Base-by-base conservation (phyloP, 495 filamentous ascomycete genomes). In the Penicillium nucicola region DNA sequence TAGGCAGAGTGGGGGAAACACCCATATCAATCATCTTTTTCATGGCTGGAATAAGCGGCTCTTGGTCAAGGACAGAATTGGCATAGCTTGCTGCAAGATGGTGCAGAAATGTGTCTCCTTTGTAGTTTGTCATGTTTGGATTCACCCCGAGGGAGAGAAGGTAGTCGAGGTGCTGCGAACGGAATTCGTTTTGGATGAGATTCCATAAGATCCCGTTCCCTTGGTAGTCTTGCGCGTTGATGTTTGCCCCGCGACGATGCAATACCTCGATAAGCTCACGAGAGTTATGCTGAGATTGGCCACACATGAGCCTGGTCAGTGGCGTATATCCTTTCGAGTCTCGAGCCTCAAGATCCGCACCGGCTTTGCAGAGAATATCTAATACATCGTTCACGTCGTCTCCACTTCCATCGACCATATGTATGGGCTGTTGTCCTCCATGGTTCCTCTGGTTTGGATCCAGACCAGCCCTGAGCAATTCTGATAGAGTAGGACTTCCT, bases 151-250 rank as follows among this genome's bases (percentile, higher is more conserved):
- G 25, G 9, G 34, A 30, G 15, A 58, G 35, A 11, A 58, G 35
- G 38, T 44, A 50, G 3, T 55, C 38, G 2, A 61, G 18, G 31
- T 28, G 2, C 12, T 52, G 34, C 1, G 5, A 14, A 9, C 36
- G 14, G 15, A 47, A 42, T 4, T 9, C 3, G 12, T 49, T 37
- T 3, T 37, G 6, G 5, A 53, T 20, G 33, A 57, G 34, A 48
- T 60, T 44, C 7, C 54, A 53, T 9, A 64, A 35, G 10, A 48
- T 38, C 3, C 50, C 42, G 22, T 61, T 60, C 3, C 62, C 62
- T 40, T 56, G 45, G 28, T 56, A 54, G 31, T 66, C 62, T 41
- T 42, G 54, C 10, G 57, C 48, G 15, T 58, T 55, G 20, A 63
- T 39, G 41, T 58, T 45, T 5, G 57, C 56, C 13, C 62, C 62